Percentiles rank a stretch among this genome's conserved stretches.
Conservation (phyloP, 257 asterid species). For the Linaria vulgaris region DNA sequence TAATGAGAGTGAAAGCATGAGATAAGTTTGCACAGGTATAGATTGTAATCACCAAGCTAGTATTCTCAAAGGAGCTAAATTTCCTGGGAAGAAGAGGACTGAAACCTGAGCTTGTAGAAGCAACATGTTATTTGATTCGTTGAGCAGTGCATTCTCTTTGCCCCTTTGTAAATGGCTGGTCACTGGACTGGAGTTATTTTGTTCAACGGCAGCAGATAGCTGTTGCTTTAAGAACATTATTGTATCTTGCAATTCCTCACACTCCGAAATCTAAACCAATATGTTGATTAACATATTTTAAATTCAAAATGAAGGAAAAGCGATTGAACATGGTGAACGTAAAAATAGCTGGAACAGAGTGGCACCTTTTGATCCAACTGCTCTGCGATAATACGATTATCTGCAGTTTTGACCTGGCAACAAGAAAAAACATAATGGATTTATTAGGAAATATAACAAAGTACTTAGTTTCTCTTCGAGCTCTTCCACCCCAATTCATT, state of each 20-base stretch:
- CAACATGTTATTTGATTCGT: slow-evolving; percentile 46
- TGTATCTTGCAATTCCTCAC: slow-evolving; percentile 71
- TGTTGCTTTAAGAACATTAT: slow-evolving; percentile 63
- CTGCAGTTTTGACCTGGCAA: slow-evolving; percentile 91
- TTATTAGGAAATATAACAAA: slow-evolving; percentile 6
- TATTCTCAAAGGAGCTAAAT: neutral
- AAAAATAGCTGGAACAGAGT: slow-evolving; percentile 29
- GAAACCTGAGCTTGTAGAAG: slow-evolving; percentile 70
- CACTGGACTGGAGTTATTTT: slow-evolving; percentile 38
- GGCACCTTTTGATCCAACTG: slow-evolving; percentile 88
- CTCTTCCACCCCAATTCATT: slow-evolving; percentile 6
- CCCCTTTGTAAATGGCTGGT: slow-evolving; percentile 40
- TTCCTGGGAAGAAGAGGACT: slow-evolving; percentile 20
- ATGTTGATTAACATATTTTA: slow-evolving; percentile 6
- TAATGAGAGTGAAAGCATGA: slow-evolving; percentile 27
- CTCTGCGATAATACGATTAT: slow-evolving; percentile 89
- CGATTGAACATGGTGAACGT: slow-evolving; percentile 14
- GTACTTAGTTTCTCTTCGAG: slow-evolving; percentile 9
- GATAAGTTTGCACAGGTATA: slow-evolving; percentile 17
- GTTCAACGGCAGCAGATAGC: slow-evolving; percentile 53
- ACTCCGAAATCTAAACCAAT: slow-evolving; percentile 61
- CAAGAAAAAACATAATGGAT: slow-evolving; percentile 19
- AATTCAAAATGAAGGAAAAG: slow-evolving; percentile 15
- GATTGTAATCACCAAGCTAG: slow-evolving; percentile 2
- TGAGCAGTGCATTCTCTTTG: slow-evolving; percentile 39